Base-by-base conservation (phyloP, 2,329 filamentous ascomycete genomes). In the Beauveria sp. region DNA sequence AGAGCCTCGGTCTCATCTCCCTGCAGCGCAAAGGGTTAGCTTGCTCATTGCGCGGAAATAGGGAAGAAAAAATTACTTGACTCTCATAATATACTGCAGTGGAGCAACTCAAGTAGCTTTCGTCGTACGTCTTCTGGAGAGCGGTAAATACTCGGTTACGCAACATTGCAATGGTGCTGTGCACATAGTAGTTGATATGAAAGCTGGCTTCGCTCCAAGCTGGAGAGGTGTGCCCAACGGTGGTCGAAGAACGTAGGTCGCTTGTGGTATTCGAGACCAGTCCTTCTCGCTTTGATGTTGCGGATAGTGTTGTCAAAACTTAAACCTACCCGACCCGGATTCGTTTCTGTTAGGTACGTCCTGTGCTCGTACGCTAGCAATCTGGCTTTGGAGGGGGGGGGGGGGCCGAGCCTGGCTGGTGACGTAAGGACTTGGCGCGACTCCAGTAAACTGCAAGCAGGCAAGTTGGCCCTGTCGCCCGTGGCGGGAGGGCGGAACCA, bases 111-210 rank as follows among this genome's bases (percentile, higher is more conserved):
- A 97, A 78, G 76, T 96, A 97, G 75, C 90, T 92, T 75, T 97
- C 92, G 78, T 97, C 93, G 77, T 97, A 97, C 61, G 92, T 96
- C 83, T 96, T 97, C 78, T 97, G 93, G 74, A 97, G 85, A 64
- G 86, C 86, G 75, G 89, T 86, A 71, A 86, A 81, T 64, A 74
- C 75, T 70, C 75, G 80, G 71, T 76, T 81, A 68, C 77, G 78
- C 72, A 80, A 79, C 82, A 84, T 84, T 66, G 70, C 76, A 73
- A 65, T 65, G 61, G 61, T 61, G 46, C 50, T 34, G 61, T 63
- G 50, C 63, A 62, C 68, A 72, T 72, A 69, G 64, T 68, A 72
- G 64, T 47, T 48, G 56, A 52, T 50, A 51, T 28, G 40, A 54
- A 26, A 50, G 64, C 44, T 37, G n/a, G 48, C 34, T 56, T 50